Percentiles rank a stretch among this genome's conserved stretches.
phyloP scores from a whole-genome alignment of 2,329 filamentous ascomycete genomes.

The Calonectria leucothoes region DNA sequence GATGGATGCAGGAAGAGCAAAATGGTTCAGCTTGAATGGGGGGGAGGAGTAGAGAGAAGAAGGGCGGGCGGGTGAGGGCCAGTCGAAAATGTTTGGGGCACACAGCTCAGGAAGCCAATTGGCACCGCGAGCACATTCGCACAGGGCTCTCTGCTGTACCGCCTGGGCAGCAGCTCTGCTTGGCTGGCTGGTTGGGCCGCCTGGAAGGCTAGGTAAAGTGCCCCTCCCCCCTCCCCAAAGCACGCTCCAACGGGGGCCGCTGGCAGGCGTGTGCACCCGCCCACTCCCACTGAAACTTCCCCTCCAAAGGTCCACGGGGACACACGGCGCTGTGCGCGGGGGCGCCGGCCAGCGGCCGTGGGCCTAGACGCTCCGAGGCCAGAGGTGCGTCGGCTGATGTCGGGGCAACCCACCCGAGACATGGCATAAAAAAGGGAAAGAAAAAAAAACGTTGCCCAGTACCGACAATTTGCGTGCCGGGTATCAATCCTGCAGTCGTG shows the following conservation, averaged over 20 bases:
- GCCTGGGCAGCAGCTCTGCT: conserved; percentile 11
- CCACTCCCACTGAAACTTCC: conserved; percentile 17
- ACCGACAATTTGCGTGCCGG: conserved; percentile 6
- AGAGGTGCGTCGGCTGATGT: conserved; percentile 48
- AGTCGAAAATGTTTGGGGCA: conserved; percentile 37
- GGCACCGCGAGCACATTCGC: conserved; percentile 26
- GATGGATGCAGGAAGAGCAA: conserved; percentile 33
- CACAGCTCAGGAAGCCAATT: conserved; percentile 21
- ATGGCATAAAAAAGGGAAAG: background rate
- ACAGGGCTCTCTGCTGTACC: conserved; percentile 20
- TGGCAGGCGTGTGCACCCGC: conserved; percentile 3
- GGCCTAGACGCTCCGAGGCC: background rate
- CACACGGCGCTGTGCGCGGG: conserved; percentile 11
- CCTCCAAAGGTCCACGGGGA: conserved; percentile 4
- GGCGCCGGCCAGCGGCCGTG: background rate
- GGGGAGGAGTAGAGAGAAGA: conserved; percentile 20
- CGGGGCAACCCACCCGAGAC: conserved; percentile 35
- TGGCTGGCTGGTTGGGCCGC: background rate
- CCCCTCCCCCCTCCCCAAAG: conserved; percentile 1
- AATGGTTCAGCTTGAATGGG: conserved; percentile 30
- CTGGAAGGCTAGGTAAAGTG: background rate
- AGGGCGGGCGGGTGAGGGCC: conserved; percentile 31
- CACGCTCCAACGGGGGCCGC: conserved; percentile 2
- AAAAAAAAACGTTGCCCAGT: background rate
- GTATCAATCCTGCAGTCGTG: conserved; percentile 5